Percentiles rank a stretch among this genome's conserved stretches.
Conservation (phyloP, 2,329 filamentous ascomycete genomes). For the Verticillium alfalfae region DNA sequence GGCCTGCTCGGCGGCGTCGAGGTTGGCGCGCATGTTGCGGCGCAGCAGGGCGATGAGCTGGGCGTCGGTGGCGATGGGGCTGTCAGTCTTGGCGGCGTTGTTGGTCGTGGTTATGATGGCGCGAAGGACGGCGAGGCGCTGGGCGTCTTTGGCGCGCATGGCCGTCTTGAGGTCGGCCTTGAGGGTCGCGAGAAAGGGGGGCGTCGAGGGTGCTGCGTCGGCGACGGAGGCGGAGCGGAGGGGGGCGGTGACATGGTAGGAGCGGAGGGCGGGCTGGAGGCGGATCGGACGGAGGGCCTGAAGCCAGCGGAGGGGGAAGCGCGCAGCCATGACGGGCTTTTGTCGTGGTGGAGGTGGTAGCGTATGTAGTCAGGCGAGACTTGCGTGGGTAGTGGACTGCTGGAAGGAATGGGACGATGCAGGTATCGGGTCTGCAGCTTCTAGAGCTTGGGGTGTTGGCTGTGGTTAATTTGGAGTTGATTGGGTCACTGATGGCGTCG, state of each 20-base stretch:
- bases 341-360: background rate
- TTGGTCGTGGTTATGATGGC: slow-evolving; percentile 63
- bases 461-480: background rate
- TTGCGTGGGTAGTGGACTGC: too few species aligned
- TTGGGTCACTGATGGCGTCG: background rate
- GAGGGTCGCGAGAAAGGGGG: slow-evolving; percentile 46
- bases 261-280: background rate
- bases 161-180: slow-evolving; percentile 59
- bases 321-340: slow-evolving; percentile 14
- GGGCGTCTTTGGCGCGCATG: slow-evolving; percentile 59
- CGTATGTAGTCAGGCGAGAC: background rate
- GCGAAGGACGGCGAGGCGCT: slow-evolving; percentile 64
- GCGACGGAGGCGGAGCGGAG: slow-evolving; percentile 17
- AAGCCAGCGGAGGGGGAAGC: slow-evolving; percentile 15
- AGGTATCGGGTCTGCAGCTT: background rate
- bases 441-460: background rate
- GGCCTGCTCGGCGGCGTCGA: slow-evolving; percentile 60
- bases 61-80: slow-evolving; percentile 65
- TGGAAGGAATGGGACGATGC: too few species aligned
- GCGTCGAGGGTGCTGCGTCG: slow-evolving; percentile 27
- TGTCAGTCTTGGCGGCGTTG: slow-evolving; percentile 68
- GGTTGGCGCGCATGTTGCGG: slow-evolving; percentile 52
- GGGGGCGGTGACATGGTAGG: slow-evolving; percentile 6
- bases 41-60: slow-evolving; percentile 64
- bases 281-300: slow-evolving; percentile 16